phyloP scores from a whole-genome alignment of 2,329 filamentous ascomycete genomes.

The Colletotrichum euphorbiae region DNA sequence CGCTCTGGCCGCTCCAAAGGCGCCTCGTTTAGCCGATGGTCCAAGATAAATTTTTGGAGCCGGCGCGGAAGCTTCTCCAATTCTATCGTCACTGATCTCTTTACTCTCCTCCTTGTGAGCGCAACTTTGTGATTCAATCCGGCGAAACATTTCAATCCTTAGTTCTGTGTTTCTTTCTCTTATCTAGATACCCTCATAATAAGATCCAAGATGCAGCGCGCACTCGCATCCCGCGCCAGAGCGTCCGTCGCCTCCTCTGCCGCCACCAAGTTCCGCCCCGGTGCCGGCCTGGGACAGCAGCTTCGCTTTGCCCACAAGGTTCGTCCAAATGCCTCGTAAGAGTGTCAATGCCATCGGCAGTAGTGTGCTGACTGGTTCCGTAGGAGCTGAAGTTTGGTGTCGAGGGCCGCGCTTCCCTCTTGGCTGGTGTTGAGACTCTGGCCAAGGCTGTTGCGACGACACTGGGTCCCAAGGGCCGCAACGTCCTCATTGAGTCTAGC shows the following conservation, averaged over 20 bases:
- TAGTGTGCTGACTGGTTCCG: conserved; percentile 46
- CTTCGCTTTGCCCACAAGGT: conserved; percentile 98
- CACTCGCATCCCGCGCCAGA: conserved; percentile 83
- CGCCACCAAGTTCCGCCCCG: conserved; percentile 72
- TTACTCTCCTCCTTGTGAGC: conserved; percentile 45
- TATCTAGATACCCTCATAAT: conserved; percentile 47
- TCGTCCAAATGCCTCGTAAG: conserved; percentile 44
- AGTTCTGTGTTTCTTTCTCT: conserved; percentile 46
- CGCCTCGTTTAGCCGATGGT: conserved; percentile 55
- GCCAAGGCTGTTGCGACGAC: conserved; percentile 97
- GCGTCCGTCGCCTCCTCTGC: conserved; percentile 82
- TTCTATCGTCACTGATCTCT: conserved; percentile 40
- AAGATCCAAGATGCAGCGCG: conserved; percentile 85
- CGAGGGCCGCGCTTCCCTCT: conserved; percentile 87
- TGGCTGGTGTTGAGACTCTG: conserved; percentile 95
- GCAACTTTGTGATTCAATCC: conserved; percentile 44
- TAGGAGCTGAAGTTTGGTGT: conserved; percentile 99
- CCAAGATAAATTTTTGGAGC: conserved; percentile 57
- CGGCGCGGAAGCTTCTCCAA: conserved; percentile 36
- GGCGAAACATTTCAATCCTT: conserved; percentile 46
- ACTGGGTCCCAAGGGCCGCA: conserved; percentile 96
- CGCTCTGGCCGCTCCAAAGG: conserved; percentile 47
- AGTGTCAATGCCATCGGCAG: conserved; percentile 39
- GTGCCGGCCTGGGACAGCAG: conserved; percentile 81
- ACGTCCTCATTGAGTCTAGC: conserved; percentile 97